Evolutionary conservation across 108 stramenopile species (phyloP).

Genomic region (Cylindrotheca closterium): DNA sequence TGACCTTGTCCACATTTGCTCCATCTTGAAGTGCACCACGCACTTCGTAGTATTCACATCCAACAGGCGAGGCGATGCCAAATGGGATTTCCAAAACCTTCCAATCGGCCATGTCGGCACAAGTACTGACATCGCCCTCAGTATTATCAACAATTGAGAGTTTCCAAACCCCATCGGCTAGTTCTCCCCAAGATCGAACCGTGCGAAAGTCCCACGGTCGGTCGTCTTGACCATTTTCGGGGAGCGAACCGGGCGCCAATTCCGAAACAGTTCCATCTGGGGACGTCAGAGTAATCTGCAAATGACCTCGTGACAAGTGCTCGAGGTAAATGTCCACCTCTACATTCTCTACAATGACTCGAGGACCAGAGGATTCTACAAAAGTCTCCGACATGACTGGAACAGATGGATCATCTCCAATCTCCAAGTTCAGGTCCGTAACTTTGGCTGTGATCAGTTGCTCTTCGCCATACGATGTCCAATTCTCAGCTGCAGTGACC

Average conservation of each 20-base stretch:
- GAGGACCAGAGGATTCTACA: not conserved
- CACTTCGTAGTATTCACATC: too few relatives aligned
- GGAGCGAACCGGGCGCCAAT: slow-evolving; percentile 19
- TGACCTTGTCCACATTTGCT: too few relatives aligned
- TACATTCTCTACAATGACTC: slow-evolving; percentile 5
- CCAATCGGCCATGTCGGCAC: too few relatives aligned
- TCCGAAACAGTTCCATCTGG: slow-evolving; percentile 27
- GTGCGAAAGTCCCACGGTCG: slow-evolving; percentile 34
- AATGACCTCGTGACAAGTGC: slow-evolving; percentile 24
- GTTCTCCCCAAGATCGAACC: slow-evolving; percentile 36
- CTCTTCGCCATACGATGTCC: slow-evolving; percentile 25
- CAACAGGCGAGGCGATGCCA: not conserved
- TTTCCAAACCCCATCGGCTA: slow-evolving; percentile 18
- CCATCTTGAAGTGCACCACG: too few relatives aligned
- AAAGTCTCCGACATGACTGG: slow-evolving; percentile 5
- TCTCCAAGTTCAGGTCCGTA: slow-evolving; percentile 4
- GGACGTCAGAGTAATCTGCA: slow-evolving; percentile 23
- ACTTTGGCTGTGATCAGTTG: slow-evolving; percentile 19
- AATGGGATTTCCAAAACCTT: too few relatives aligned
- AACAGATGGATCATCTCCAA: slow-evolving; percentile 7
- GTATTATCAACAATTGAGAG: slow-evolving; percentile 9
- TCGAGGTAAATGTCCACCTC: slow-evolving; percentile 23
- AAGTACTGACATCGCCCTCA: slow-evolving; percentile 9
- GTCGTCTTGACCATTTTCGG: slow-evolving; percentile 7
- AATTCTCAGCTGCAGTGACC: slow-evolving; percentile 22